Evolutionary conservation across 805 yeast genomes (phyloP), one percentile per base, ranked within the genome.

Genomic region (Teunomyces aglyptinius): DNA sequence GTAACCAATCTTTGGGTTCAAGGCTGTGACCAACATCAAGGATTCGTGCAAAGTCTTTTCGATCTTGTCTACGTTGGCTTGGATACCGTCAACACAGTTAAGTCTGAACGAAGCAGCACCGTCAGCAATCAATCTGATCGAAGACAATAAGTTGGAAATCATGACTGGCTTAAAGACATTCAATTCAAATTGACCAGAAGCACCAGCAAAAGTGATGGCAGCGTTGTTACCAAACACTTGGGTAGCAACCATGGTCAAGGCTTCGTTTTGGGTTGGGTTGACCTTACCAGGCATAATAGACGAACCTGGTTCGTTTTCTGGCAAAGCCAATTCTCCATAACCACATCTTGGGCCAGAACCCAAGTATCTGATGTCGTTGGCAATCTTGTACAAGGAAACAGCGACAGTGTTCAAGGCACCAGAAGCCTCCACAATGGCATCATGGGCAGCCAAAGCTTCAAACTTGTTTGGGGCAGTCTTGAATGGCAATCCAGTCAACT

Each of bases 341-440:
- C 99, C 99, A 75, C 99, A 94, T 77, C 99, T 86, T 66, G 99
- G 99, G 62, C 99, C 99, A 40, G 97, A 89, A 54, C 98, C 99
- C 59, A 94, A 82, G 81, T 94, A 94, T 75, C 99, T 82, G 70
- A 94, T 94, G 70, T 94, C 99, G 71, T 94, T 89, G 60, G 97
- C 98, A 60, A 94, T 94, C 80, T 94, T 94, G 85, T 76, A 94
- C 59, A 94, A 77, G 18, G 97, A 90, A 33, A 82, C 88, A 36
- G 98, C 97, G 50, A 94, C 83, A 44, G 97, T 89, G 83, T 92
- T 94, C 58, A 94, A 78, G 40, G 97, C 97, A 66, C 98, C 99
- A 29, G 96, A 87, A 45, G 96, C 94, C 77, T 92, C 98, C 48
- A 94, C 98, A 60, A 94, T 78, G 52, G 99, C 99, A 66, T 94